Base-by-base conservation (phyloP, 1,284 basidiomycete species). In the Ustilago sp. region DNA sequence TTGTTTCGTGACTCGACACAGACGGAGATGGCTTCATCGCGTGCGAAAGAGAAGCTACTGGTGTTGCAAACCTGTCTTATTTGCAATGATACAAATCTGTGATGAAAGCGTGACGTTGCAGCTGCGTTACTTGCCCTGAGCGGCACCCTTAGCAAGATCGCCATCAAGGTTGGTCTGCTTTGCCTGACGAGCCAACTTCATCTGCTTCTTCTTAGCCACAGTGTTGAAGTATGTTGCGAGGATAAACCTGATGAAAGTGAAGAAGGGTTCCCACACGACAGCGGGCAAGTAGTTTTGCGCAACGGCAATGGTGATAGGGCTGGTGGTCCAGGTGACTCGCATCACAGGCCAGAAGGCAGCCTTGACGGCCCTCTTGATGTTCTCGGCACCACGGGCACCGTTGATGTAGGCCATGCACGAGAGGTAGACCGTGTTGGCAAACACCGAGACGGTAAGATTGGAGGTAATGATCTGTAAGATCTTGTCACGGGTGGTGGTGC, bases 381-480 rank as follows among this genome's bases (percentile, higher is more conserved):
- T 91, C 43, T 91, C 89, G 8, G 89, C 77, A 2, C 91, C 90
- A 78, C 89, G 90, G 13, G 92, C 93, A 48, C 94, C 94, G 78
- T 92, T 92, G 78, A 96, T 94, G 57, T 94, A 87, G 6, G 93
- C 93, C 91, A 94, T 92, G 53, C 90, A 93, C 0, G 91, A 88
- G 56, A 95, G 88, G 86, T 91, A 90, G 32, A 89, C 88, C 88
- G 35, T 52, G 53, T 92, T 89, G 84, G 93, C 92, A 66, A 94
- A 89, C 9, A 94, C 94, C 19, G 93, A 90, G 61, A 94, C 87
- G 72, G 94, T 87, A 64, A 95, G 83, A 86, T 93, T 94, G 85
- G 90, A 93, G 19, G 91, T 92, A 41, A 94, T 80, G 74, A 96
- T 90, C 59, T 79, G 77, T 19, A 87, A 90, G 71, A 94, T 83